phyloP scores from a whole-genome alignment of 2,329 filamentous ascomycete species.

The Lasiodiplodia hormozganensis region DNA sequence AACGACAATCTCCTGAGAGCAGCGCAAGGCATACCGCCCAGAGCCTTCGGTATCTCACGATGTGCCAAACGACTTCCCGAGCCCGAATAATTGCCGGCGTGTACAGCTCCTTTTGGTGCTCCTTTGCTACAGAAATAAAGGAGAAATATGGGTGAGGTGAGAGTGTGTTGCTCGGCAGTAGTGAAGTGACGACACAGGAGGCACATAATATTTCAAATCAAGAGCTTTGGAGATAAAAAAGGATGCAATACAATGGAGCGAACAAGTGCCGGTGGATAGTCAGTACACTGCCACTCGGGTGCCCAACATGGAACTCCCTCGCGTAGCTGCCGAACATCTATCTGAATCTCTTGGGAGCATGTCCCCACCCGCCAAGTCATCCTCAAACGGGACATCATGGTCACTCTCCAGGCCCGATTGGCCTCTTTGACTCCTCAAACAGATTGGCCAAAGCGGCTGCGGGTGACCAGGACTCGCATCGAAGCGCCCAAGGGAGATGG shows the following conservation, averaged over 20 bases:
- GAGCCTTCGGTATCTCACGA: background rate
- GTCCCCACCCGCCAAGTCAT: slow-evolving; percentile 11
- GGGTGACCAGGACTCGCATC: background rate
- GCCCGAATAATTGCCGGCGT: background rate
- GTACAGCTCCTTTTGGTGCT: background rate
- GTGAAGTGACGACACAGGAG: background rate
- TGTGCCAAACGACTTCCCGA: background rate
- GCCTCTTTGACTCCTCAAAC: background rate
- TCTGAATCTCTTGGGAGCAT: slow-evolving; percentile 21
- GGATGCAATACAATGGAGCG: background rate
- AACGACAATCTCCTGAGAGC: slow-evolving; percentile 22
- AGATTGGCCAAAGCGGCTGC: slow-evolving; percentile 1
- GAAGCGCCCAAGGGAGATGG: background rate
- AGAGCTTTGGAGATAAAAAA: background rate
- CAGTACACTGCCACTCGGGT: slow-evolving; percentile 5
- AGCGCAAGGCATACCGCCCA: slow-evolving; percentile 22
- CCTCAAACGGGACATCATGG: background rate
- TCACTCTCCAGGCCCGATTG: slow-evolving; percentile 1
- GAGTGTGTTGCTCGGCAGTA: background rate
- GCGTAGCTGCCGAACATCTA: slow-evolving; percentile 12
- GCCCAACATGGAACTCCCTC: background rate
- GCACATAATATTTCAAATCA: background rate
- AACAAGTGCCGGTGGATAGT: background rate
- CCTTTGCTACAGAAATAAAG: slow-evolving; percentile 1
- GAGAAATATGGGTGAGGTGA: background rate